Evolutionary conservation across 805 yeast species (phyloP).

Genomic region (Saccharomycopsis selenospora): DNA sequence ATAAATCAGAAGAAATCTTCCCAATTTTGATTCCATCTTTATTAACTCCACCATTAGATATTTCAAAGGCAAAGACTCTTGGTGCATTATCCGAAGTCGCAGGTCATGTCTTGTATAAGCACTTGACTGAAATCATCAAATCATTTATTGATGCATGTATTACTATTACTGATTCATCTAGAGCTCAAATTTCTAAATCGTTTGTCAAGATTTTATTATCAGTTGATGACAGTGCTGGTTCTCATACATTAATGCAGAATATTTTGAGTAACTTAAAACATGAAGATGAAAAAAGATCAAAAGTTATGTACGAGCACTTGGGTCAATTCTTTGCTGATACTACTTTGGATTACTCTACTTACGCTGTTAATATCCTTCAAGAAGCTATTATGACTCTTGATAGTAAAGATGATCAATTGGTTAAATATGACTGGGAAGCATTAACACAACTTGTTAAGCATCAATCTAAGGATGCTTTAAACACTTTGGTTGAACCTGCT

Average conservation of each 20-base stretch:
- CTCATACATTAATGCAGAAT: constrained; percentile 79
- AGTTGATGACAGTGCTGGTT: constrained; percentile 68
- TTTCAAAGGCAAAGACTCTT: constrained; percentile 79
- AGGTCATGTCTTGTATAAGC: constrained; percentile 68
- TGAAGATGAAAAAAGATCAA: constrained; percentile 60
- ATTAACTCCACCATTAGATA: constrained; percentile 71
- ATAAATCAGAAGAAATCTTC: constrained; percentile 85
- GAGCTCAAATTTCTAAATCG: constrained; percentile 40
- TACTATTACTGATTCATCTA: constrained; percentile 25
- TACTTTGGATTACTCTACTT: constrained; percentile 59
- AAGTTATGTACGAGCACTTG: constrained; percentile 57
- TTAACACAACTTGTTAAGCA: constrained; percentile 59
- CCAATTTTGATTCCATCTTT: constrained; percentile 86
- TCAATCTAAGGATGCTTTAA: constrained; percentile 70
- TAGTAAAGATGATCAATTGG: constrained; percentile 56
- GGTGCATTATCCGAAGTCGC: constrained; percentile 87
- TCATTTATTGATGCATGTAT: constrained; percentile 58
- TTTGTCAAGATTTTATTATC: constrained; percentile 67
- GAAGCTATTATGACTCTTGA: constrained; percentile 67
- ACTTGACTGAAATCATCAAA: constrained; percentile 67
- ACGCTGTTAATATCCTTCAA: constrained; percentile 67
- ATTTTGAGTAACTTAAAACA: constrained; percentile 67
- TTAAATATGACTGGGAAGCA: constrained; percentile 56
- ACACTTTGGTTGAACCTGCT: constrained; percentile 73
- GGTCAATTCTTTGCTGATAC: constrained; percentile 66